Conservation (phyloP, 331 rosid species). For the Ulmus americana region DNA sequence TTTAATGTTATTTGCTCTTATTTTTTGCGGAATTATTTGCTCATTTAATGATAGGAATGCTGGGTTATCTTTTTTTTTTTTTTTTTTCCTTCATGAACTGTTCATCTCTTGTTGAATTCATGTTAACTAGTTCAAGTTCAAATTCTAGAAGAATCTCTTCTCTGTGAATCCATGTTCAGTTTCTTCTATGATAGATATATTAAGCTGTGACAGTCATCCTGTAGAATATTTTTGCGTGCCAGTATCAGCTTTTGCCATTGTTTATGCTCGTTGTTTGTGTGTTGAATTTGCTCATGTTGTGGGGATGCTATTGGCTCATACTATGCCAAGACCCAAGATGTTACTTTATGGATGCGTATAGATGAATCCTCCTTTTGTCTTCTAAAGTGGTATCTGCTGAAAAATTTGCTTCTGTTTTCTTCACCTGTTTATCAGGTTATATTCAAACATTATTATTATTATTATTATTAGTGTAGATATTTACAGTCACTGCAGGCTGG, state of each 20-base stretch:
- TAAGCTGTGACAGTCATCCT: too few species aligned
- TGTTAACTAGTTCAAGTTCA: too few species aligned
- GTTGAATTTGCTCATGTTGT: too few species aligned
- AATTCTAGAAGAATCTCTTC: too few species aligned
- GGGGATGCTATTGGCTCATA: too few species aligned
- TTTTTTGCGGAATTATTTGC: neutral
- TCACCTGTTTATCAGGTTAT: neutral
- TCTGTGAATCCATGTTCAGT: too few species aligned
- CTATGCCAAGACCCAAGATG: too few species aligned
- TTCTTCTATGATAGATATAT: too few species aligned
- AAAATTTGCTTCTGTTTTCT: neutral
- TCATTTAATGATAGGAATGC: constrained; percentile 16
- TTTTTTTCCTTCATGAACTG: neutral
- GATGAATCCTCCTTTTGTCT: neutral
- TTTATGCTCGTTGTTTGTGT: too few species aligned
- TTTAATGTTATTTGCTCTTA: constrained; percentile 11
- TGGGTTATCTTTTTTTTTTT: neutral
- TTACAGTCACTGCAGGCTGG: neutral
- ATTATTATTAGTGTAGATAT: neutral
- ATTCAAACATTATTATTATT: neutral
- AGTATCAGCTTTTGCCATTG: too few species aligned
- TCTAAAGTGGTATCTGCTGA: neutral
- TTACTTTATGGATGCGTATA: neutral
- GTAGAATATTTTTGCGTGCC: too few species aligned
- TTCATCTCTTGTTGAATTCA: too few species aligned